A percentile compares a stretch with the other conserved stretches of the same genome.
phyloP scores from a whole-genome alignment of 1,139 yeast genomes.

The Magnusiomyces ingens region DNA sequence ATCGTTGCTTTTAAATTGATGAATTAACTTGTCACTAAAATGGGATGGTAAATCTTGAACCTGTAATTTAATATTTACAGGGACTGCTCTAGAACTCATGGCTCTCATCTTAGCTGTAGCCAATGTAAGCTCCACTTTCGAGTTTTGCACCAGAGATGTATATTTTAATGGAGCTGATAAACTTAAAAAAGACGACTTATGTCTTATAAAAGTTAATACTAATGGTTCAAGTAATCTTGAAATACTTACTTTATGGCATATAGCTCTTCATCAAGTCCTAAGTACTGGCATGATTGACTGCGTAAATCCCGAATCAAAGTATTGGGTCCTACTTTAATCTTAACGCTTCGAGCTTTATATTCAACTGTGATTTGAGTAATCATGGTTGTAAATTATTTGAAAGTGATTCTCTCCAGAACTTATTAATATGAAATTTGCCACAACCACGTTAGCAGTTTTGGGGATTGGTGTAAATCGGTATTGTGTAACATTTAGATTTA shows the following conservation, averaged over 20 bases:
- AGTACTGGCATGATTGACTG: constrained; percentile 22
- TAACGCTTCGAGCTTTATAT: constrained; percentile 20
- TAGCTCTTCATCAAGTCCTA: constrained; percentile 21
- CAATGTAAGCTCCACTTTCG: constrained; percentile 25
- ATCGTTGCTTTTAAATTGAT: constrained; percentile 19
- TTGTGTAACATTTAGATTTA: too few species aligned
- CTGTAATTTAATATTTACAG: constrained; percentile 23
- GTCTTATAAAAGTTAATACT: constrained; percentile 7
- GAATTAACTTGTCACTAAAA: constrained; percentile 21
- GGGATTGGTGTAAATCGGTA: too few species aligned
- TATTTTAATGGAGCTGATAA: constrained; percentile 26
- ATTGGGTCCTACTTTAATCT: constrained; percentile 24
- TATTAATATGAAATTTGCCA: too few species aligned
- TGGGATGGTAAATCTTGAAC: constrained; percentile 25
- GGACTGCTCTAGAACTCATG: constrained; percentile 7
- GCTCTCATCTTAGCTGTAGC: constrained; percentile 16
- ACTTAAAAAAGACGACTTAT: constrained; percentile 18
- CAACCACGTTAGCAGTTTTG: too few species aligned
- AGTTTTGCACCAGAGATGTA: constrained; percentile 26
- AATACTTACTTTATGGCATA: constrained; percentile 24
- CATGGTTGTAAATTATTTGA: neutral
- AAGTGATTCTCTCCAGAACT: too few species aligned
- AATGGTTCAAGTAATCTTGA: neutral
- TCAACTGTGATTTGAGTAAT: constrained; percentile 16
- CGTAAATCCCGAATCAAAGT: constrained; percentile 26